Evolutionary conservation across 2,329 filamentous ascomycete genomes (phyloP).

Genomic region (Metarhizium guizhouense): DNA sequence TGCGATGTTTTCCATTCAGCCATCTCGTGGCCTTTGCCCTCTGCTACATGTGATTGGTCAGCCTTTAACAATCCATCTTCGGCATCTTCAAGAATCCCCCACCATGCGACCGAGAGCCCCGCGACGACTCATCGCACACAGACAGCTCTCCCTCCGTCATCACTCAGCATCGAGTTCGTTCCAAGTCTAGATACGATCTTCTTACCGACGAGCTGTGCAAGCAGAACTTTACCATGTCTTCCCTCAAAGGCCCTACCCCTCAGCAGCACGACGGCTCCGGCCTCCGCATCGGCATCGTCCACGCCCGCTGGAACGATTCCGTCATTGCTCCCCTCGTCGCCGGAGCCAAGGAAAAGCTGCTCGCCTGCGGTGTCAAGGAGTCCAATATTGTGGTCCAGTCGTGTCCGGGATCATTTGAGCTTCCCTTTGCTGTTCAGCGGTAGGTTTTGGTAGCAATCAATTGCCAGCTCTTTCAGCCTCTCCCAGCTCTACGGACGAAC

Average conservation of each 20-base stretch:
- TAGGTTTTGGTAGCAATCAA: slow-evolving; percentile 26
- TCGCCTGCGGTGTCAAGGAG: slow-evolving; percentile 71
- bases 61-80: neutral
- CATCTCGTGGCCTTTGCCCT: neutral
- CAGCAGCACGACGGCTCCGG: slow-evolving; percentile 57
- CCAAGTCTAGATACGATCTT: neutral
- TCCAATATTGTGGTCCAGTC: slow-evolving; percentile 84
- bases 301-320: slow-evolving; percentile 87
- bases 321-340: slow-evolving; percentile 81
- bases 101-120: neutral
- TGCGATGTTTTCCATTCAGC: neutral
- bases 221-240: slow-evolving; percentile 8
- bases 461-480: slow-evolving; percentile 12
- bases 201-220: neutral
- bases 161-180: neutral
- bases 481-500: neutral
- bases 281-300: slow-evolving; percentile 88
- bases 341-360: slow-evolving; percentile 71
- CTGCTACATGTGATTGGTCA: slow-evolving; percentile 1
- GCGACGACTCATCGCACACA: neutral
- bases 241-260: slow-evolving; percentile 47
- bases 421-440: slow-evolving; percentile 84
- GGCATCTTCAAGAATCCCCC: neutral
- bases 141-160: neutral
- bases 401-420: slow-evolving; percentile 89